Percentiles rank a stretch among this genome's conserved stretches.
phyloP scores from a whole-genome alignment of 1,139 yeast species.

The Magnusiomyces sp. region DNA sequence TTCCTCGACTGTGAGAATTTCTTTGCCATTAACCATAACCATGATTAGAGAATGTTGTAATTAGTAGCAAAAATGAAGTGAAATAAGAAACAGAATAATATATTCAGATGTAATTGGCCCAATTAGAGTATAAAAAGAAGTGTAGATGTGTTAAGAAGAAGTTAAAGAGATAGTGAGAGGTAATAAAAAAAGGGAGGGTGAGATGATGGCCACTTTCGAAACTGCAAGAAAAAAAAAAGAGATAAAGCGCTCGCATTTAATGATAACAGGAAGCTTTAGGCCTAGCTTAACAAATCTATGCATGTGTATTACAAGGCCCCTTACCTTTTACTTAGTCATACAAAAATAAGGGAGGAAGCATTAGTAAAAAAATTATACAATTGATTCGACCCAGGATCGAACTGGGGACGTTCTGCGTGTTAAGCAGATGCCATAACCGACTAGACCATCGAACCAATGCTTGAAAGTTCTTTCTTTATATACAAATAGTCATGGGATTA shows the following conservation, averaged over 20 bases:
- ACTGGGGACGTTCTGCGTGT: constrained; percentile 99
- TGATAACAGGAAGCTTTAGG: no score
- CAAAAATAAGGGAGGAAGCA: no score
- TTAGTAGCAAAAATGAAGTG: neutral
- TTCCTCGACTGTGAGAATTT: constrained; percentile 51
- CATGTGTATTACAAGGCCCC: neutral
- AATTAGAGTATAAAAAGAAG: neutral
- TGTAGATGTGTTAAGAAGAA: neutral
- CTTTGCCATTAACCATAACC: constrained; percentile 27
- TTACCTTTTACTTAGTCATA: no score
- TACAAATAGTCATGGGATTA: no score
- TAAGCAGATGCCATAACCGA: constrained; percentile 99
- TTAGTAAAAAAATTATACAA: no score
- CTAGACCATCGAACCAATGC: constrained; percentile 93
- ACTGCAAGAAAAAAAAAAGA: no score
- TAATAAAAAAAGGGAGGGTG: neutral
- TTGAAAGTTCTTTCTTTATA: neutral
- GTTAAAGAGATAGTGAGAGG: neutral
- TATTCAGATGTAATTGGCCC: neutral
- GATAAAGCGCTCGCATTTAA: no score
- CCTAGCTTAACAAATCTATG: neutral
- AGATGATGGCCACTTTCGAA: no score
- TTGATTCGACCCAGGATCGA: constrained; percentile 99
- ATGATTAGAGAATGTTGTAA: constrained; percentile 12
- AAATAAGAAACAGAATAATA: neutral